Conservation (phyloP, 805 yeast species). For the Blastobotrys chiropterorum region DNA sequence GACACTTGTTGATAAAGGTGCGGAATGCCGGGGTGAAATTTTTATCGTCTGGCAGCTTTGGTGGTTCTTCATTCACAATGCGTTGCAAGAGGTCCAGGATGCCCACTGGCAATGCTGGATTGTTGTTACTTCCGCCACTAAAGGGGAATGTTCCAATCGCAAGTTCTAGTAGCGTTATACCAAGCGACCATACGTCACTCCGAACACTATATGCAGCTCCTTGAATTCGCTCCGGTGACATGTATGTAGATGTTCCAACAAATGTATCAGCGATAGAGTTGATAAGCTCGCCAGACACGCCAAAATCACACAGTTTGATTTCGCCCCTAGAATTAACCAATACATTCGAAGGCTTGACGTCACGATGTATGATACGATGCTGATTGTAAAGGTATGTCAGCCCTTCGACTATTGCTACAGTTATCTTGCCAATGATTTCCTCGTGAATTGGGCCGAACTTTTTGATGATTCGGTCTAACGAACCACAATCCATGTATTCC, state of each 20-base stretch:
- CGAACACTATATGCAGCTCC: conserved; percentile 92
- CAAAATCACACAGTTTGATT: conserved; percentile 92
- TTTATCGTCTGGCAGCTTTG: conserved; percentile 47
- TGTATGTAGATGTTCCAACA: conserved; percentile 95
- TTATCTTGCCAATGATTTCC: conserved; percentile 62
- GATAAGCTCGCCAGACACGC: conserved; percentile 86
- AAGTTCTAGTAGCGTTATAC: conserved; percentile 81
- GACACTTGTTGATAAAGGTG: conserved; percentile 65
- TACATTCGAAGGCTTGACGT: conserved; percentile 93
- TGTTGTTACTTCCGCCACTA: conserved; percentile 19
- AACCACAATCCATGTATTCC: conserved; percentile 95
- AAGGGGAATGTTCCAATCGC: conserved; percentile 83
- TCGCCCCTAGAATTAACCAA: conserved; percentile 80
- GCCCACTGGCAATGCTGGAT: conserved; percentile 46
- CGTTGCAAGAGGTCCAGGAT: conserved; percentile 85
- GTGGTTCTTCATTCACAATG: conserved; percentile 90
- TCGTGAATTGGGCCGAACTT: conserved; percentile 61
- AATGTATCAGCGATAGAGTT: conserved; percentile 96
- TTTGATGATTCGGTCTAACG: conserved; percentile 71
- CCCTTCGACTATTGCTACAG: conserved; percentile 74
- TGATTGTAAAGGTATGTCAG: conserved; percentile 72
- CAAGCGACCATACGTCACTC: conserved; percentile 96
- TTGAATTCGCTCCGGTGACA: conserved; percentile 96
- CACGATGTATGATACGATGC: conserved; percentile 90
- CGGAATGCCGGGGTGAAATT: conserved; percentile 46